Conservation (phyloP, 2,329 filamentous ascomycete genomes). For the Sporothrix schenckii region DNA sequence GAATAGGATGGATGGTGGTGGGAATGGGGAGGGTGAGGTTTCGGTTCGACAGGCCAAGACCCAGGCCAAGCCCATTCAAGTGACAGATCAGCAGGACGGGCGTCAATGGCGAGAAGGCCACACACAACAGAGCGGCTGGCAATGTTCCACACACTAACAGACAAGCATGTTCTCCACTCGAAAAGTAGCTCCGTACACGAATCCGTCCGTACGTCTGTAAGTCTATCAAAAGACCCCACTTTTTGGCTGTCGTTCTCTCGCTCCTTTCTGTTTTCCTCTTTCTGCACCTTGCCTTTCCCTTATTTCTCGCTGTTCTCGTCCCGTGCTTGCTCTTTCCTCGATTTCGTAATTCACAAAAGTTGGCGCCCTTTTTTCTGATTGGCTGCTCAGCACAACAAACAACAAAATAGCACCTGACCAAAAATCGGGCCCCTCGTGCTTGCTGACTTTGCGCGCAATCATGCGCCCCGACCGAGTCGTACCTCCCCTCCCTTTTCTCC, state of each 20-base stretch:
- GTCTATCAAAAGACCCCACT: slow-evolving; percentile 8
- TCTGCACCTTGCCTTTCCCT: slow-evolving; percentile 7
- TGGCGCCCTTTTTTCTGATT: slow-evolving; percentile 47
- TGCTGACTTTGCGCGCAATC: slow-evolving; percentile 28
- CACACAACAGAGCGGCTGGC: not conserved
- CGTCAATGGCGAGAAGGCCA: slow-evolving; percentile 11
- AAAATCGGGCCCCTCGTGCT: not conserved
- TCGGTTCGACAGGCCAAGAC: slow-evolving; percentile 16
- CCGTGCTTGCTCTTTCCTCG: not conserved
- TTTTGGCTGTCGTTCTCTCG: slow-evolving; percentile 4
- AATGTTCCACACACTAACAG: slow-evolving; percentile 18
- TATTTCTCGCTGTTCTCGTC: not conserved
- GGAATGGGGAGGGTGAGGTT: slow-evolving; percentile 10
- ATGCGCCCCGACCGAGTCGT: slow-evolving; percentile 34
- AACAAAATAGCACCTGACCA: slow-evolving; percentile 21
- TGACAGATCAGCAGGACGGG: slow-evolving; percentile 20
- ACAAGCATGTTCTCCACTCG: not conserved
- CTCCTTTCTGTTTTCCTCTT: slow-evolving; percentile 6
- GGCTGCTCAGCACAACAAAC: slow-evolving; percentile 38
- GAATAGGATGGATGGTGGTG: not conserved
- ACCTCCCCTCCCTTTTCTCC: slow-evolving; percentile 34
- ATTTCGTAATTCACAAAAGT: slow-evolving; percentile 15
- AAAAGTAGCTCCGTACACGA: too few relatives aligned
- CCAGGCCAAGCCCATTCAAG: slow-evolving; percentile 21
- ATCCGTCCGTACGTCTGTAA: not conserved